phyloP scores from a whole-genome alignment of 140 eudicot genomes.

The Flaveria floridana region DNA sequence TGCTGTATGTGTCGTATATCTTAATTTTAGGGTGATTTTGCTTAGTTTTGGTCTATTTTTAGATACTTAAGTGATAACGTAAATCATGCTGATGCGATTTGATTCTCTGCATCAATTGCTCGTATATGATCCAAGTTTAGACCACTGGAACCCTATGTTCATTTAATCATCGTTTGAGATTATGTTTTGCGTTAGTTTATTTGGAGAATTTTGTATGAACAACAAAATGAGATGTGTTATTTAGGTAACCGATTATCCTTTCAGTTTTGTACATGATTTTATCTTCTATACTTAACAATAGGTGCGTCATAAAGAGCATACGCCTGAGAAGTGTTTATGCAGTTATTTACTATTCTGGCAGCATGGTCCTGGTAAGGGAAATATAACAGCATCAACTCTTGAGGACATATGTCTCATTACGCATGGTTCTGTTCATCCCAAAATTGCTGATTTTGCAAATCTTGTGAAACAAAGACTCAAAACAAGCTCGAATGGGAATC shows the following conservation, averaged over 20 bases:
- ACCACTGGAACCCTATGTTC: no score
- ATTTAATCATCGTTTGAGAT: no score
- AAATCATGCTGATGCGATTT: not conserved
- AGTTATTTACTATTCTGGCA: constrained; percentile 55
- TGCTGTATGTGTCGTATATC: constrained; percentile 37
- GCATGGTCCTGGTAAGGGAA: constrained; percentile 64
- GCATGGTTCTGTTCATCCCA: constrained; percentile 32
- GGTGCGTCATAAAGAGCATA: constrained; percentile 54
- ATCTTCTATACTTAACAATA: constrained; percentile 26
- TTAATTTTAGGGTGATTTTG: no score
- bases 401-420: constrained; percentile 39
- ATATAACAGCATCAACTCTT: constrained; percentile 38
- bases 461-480: constrained; percentile 43
- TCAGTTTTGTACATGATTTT: not conserved
- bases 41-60: not conserved
- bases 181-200: no score
- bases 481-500: constrained; percentile 26
- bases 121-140: no score
- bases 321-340: constrained; percentile 52
- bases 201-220: constrained; percentile 39
- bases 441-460: constrained; percentile 36
- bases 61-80: not conserved
- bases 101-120: not conserved
- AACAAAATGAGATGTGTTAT: not conserved
- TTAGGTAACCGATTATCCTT: not conserved